Evolutionary conservation across 495 filamentous ascomycete genomes (phyloP).

Genomic region (Massariosphaeria phaeospora): DNA sequence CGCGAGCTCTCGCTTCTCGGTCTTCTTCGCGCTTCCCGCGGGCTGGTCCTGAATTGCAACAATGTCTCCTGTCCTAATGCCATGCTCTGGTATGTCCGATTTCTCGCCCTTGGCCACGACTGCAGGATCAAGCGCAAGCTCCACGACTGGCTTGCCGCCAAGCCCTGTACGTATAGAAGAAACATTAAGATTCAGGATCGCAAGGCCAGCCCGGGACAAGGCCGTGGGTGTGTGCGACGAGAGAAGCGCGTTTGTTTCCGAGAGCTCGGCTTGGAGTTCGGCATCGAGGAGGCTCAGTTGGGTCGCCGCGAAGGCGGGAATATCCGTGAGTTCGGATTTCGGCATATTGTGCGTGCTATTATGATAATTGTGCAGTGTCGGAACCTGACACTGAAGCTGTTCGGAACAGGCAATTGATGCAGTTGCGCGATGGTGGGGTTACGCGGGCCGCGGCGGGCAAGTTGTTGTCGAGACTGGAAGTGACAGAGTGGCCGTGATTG

Average conservation of each 20-base stretch:
- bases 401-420: neutral
- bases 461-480: neutral
- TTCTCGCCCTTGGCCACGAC: constrained; percentile 38
- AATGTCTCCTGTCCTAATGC: constrained; percentile 81
- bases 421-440: constrained; percentile 10
- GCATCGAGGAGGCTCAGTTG: constrained; percentile 72
- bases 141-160: constrained; percentile 80
- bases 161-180: constrained; percentile 83
- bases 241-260: constrained; percentile 66
- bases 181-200: constrained; percentile 72
- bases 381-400: constrained; percentile 18
- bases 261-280: constrained; percentile 76
- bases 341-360: constrained; percentile 1
- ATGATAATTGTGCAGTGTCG: constrained; percentile 3
- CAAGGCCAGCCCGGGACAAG: constrained; percentile 80
- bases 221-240: constrained; percentile 63
- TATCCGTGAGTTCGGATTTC: constrained; percentile 44
- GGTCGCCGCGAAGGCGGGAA: constrained; percentile 68
- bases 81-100: constrained; percentile 67
- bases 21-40: constrained; percentile 63
- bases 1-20: constrained; percentile 60
- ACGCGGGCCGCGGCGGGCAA: neutral
- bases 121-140: constrained; percentile 71
- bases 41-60: constrained; percentile 75
- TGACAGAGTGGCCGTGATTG: constrained; percentile 7